Percentiles rank a stretch among this genome's conserved stretches.
Evolutionary conservation across 306 rosid species (phyloP).

Genomic region (Corylus americana): DNA sequence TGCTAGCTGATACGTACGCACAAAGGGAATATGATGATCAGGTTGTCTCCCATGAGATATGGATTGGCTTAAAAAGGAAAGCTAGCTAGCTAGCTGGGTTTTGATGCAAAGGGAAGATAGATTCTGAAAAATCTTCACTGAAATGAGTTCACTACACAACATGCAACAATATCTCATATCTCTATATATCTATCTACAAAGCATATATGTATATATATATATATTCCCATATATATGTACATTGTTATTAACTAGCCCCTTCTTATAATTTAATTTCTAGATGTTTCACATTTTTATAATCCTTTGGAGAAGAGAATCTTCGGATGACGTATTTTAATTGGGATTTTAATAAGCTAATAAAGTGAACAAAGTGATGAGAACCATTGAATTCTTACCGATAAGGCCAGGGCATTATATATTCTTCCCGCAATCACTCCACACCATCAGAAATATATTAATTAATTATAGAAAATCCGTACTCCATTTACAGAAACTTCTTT

Average conservation of each 20-base stretch:
- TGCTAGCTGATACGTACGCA: background rate
- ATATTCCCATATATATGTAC: slow-evolving; percentile 19
- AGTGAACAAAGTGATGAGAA: background rate
- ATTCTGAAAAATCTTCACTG: slow-evolving; percentile 52
- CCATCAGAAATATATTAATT: background rate
- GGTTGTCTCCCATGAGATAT: slow-evolving; percentile 34
- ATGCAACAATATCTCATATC: slow-evolving; percentile 11
- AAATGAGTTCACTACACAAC: slow-evolving; percentile 35
- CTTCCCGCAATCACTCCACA: background rate
- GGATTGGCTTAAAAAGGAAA: slow-evolving; percentile 43
- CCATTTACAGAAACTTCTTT: background rate
- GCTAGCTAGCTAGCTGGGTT: slow-evolving; percentile 25
- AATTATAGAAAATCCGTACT: background rate
- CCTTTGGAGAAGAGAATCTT: slow-evolving; percentile 15
- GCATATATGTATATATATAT: slow-evolving; percentile 40
- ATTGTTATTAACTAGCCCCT: slow-evolving; percentile 12
- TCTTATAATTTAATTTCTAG: background rate
- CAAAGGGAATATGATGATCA: slow-evolving; percentile 50
- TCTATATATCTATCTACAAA: slow-evolving; percentile 25
- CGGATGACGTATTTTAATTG: background rate
- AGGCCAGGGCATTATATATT: background rate
- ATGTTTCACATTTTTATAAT: background rate
- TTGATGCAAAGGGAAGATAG: slow-evolving; percentile 60
- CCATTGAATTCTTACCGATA: background rate
- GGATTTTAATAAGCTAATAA: background rate